These are phyloP conservation scores for Skeletonema costatum DNA, from an alignment of 108 stramenopile species.

Conservation along the genomic window DNA sequence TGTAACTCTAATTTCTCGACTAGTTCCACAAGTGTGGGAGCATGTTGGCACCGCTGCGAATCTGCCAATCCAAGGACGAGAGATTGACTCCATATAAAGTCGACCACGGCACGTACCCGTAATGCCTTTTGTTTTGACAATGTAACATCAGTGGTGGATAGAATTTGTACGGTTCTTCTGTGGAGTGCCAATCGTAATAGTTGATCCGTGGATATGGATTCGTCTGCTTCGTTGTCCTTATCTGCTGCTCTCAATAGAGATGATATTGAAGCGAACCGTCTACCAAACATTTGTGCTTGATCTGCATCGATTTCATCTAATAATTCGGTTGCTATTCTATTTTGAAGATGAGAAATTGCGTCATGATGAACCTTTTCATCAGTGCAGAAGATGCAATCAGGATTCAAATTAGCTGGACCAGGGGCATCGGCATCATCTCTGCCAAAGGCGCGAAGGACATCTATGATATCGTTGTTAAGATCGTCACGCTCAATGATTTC, in stretches of 20 bases:
- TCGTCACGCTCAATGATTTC: background rate
- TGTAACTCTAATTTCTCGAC: background rate
- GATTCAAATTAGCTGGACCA: conserved; percentile 28
- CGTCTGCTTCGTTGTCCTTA: conserved; percentile 2
- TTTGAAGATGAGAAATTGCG: background rate
- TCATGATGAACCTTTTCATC: background rate
- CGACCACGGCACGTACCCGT: conserved; percentile 33
- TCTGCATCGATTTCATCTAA: conserved; percentile 36
- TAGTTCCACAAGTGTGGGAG: conserved; percentile 13
- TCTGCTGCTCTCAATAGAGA: conserved; percentile 12
- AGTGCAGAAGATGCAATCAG: conserved; percentile 8
- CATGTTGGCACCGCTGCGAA: background rate
- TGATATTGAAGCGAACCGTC: conserved; percentile 33
- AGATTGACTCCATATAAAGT: conserved; percentile 41
- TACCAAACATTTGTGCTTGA: conserved; percentile 38
- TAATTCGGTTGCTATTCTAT: conserved; percentile 13
- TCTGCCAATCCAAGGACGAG: conserved; percentile 15
- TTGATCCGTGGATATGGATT: conserved; percentile 1
- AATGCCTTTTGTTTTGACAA: conserved; percentile 23
- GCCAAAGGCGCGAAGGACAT: conserved; percentile 22
- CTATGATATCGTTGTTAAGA: conserved; percentile 9
- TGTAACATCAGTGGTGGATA: conserved; percentile 22
- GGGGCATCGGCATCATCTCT: conserved; percentile 26
- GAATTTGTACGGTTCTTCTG: conserved; percentile 26
- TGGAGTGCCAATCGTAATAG: conserved; percentile 40